Percentiles rank a stretch among this genome's conserved stretches.
These are phyloP conservation scores for Macroventuria anomochaeta DNA, from an alignment of 2,329 filamentous ascomycete genomes.

Conservation along the genomic window DNA sequence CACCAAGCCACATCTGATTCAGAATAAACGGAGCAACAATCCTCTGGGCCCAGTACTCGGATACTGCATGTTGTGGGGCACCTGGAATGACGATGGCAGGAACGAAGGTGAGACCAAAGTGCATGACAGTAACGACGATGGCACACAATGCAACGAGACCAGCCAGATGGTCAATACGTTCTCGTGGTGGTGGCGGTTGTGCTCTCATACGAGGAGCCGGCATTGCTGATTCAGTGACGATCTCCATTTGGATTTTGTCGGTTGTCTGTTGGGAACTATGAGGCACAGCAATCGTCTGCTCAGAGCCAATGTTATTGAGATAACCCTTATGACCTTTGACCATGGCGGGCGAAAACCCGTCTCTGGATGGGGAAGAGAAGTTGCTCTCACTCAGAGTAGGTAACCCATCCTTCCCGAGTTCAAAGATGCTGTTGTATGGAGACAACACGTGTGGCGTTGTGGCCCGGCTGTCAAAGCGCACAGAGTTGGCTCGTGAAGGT, in stretches of 20 bases:
- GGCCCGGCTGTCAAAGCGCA: constrained; percentile 32
- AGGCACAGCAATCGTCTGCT: constrained; percentile 23
- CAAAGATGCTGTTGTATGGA: constrained; percentile 20
- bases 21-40: constrained; percentile 54
- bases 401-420: constrained; percentile 3
- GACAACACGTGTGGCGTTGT: constrained; percentile 31
- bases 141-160: constrained; percentile 55
- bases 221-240: constrained; percentile 38
- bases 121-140: constrained; percentile 54
- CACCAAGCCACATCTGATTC: constrained; percentile 57
- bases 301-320: constrained; percentile 17
- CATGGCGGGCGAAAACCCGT: constrained; percentile 19
- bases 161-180: constrained; percentile 56
- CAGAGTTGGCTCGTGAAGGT: constrained; percentile 28
- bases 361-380: constrained; percentile 19
- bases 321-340: constrained; percentile 5
- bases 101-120: constrained; percentile 54
- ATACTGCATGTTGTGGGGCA: constrained; percentile 47
- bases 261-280: constrained; percentile 8
- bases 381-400: constrained; percentile 24
- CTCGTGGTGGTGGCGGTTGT: constrained; percentile 32
- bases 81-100: constrained; percentile 49
- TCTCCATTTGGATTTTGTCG: constrained; percentile 40
- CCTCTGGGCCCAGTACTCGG: constrained; percentile 52
- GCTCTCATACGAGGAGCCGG: constrained; percentile 39